phyloP scores from a whole-genome alignment of 805 yeast genomes.

The Starmerella vaccinii region DNA sequence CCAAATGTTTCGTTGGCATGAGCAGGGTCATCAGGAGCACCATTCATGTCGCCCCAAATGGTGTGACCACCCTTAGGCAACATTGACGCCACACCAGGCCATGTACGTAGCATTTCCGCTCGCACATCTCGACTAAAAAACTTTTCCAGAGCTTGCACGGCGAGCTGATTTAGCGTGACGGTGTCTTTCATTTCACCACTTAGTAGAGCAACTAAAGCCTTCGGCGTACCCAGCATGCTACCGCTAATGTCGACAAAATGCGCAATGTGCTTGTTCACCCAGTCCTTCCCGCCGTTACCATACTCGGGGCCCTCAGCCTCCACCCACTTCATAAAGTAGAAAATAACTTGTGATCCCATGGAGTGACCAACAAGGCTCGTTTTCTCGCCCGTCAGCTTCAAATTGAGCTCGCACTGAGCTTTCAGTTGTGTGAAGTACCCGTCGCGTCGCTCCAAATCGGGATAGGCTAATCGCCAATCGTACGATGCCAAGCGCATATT shows the following conservation, averaged over 20 bases:
- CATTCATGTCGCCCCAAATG: constrained; percentile 69
- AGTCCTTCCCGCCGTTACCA: constrained; percentile 82
- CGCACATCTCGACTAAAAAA: constrained; percentile 86
- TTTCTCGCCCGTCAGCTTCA: constrained; percentile 48
- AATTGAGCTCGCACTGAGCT: constrained; percentile 54
- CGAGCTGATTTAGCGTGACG: constrained; percentile 82
- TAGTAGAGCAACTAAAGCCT: constrained; percentile 79
- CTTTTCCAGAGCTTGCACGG: constrained; percentile 88
- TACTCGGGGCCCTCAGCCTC: constrained; percentile 70
- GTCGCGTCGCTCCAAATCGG: constrained; percentile 81
- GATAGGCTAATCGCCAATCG: constrained; percentile 90
- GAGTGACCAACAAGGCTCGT: constrained; percentile 81
- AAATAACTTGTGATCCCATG: constrained; percentile 89
- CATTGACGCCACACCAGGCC: constrained; percentile 95
- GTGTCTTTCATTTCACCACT: constrained; percentile 99
- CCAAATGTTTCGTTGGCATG: constrained; percentile 46
- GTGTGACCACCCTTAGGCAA: constrained; percentile 87
- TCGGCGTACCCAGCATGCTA: constrained; percentile 86
- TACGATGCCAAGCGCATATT: constrained; percentile 85
- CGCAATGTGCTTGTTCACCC: constrained; percentile 81
- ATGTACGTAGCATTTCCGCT: constrained; percentile 69
- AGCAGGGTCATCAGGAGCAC: constrained; percentile 50
- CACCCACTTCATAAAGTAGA: constrained; percentile 89
- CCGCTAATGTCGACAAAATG: constrained; percentile 84
- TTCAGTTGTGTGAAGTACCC: constrained; percentile 73